These are phyloP conservation scores for Fusarium keratoplasticum DNA, from an alignment of 2,329 filamentous ascomycete genomes.

Conservation along the genomic window DNA sequence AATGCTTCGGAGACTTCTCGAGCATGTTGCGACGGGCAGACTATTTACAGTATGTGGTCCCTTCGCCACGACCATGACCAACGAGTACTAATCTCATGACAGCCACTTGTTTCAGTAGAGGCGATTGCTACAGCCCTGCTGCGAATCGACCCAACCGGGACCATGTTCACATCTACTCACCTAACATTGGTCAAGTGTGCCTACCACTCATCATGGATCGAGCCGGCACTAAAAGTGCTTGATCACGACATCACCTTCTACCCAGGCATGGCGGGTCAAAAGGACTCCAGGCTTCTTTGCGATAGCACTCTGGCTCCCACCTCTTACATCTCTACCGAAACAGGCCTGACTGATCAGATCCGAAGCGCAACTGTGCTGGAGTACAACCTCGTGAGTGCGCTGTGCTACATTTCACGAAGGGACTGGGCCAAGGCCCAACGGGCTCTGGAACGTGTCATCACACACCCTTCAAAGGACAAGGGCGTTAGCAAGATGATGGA, in stretches of 20 bases:
- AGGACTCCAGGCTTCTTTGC: conserved; percentile 56
- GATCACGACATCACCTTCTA: conserved; percentile 75
- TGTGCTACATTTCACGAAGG: conserved; percentile 70
- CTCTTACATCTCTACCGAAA: conserved; percentile 69
- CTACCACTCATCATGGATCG: conserved; percentile 64
- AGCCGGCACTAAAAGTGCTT: conserved; percentile 69
- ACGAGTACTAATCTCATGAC: conserved; percentile 10
- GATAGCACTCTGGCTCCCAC: conserved; percentile 59
- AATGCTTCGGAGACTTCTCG: conserved; percentile 58
- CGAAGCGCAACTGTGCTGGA: conserved; percentile 68
- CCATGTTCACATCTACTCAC: conserved; percentile 75
- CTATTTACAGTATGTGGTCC: conserved; percentile 55
- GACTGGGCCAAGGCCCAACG: conserved; percentile 72
- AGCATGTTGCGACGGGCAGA: conserved; percentile 52
- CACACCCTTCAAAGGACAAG: conserved; percentile 72
- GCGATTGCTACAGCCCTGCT: conserved; percentile 66
- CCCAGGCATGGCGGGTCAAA: conserved; percentile 58
- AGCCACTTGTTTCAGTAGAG: conserved; percentile 62
- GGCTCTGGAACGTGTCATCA: conserved; percentile 73
- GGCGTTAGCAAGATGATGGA: conserved; percentile 82
- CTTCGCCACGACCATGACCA: conserved; percentile 18
- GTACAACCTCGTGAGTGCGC: conserved; percentile 74
- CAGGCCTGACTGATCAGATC: conserved; percentile 68
- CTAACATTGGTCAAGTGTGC: conserved; percentile 69
- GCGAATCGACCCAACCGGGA: conserved; percentile 73